Percentiles rank a stretch among this genome's conserved stretches.
Evolutionary conservation across 805 yeast species (phyloP).

Genomic region (Hanseniaspora osmophila): DNA sequence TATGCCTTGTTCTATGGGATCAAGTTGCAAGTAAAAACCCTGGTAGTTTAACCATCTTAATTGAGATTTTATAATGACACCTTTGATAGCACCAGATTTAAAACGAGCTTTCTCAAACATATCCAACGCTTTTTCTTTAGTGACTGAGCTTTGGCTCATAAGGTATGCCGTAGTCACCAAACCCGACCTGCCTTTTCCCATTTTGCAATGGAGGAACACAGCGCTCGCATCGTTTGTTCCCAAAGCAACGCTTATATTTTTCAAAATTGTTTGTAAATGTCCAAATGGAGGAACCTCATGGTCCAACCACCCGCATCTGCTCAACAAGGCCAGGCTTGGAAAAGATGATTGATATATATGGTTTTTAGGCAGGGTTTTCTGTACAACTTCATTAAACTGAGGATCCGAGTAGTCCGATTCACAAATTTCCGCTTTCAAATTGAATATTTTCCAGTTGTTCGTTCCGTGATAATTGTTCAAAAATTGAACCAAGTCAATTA

Average conservation of each 20-base stretch:
- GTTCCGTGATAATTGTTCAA: slow-evolving; percentile 32
- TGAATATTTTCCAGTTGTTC: slow-evolving; percentile 57
- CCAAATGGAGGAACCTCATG: slow-evolving; percentile 61
- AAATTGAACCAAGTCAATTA: slow-evolving; percentile 35
- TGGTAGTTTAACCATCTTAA: slow-evolving; percentile 50
- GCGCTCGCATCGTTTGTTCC: slow-evolving; percentile 30
- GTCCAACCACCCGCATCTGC: slow-evolving; percentile 48
- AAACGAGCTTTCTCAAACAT: slow-evolving; percentile 46
- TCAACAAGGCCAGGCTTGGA: neutral
- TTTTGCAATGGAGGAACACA: slow-evolving; percentile 66
- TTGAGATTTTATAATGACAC: slow-evolving; percentile 64
- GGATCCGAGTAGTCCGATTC: slow-evolving; percentile 21
- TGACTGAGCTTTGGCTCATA: slow-evolving; percentile 31
- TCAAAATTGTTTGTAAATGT: slow-evolving; percentile 30
- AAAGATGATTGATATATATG: neutral
- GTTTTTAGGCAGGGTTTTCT: neutral
- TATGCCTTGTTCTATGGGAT: neutral
- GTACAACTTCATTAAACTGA: neutral
- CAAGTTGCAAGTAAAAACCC: slow-evolving; percentile 16
- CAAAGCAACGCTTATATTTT: slow-evolving; percentile 23
- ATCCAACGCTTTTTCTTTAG: slow-evolving; percentile 33
- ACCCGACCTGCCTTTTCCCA: slow-evolving; percentile 89
- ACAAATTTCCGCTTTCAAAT: slow-evolving; percentile 46
- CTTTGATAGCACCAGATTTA: slow-evolving; percentile 40
- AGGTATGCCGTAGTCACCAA: slow-evolving; percentile 57